Conservation (phyloP, 2,329 filamentous ascomycete species). For the Penicillium sp. region DNA sequence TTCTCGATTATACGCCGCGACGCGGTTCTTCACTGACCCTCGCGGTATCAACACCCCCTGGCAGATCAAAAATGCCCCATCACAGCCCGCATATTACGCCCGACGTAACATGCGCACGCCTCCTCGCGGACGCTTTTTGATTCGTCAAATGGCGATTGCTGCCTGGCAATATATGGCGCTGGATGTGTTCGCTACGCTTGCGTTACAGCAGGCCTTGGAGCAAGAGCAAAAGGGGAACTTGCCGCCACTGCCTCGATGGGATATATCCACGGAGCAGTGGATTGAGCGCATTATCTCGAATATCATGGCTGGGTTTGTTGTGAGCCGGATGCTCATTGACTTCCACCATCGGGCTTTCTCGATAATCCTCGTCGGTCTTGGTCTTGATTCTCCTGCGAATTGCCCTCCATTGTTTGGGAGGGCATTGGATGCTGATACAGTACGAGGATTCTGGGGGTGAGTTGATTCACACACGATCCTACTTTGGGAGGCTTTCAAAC, state of each 20-base stretch:
- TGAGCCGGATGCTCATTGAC: constrained; percentile 16
- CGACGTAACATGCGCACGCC: neutral
- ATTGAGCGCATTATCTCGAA: constrained; percentile 11
- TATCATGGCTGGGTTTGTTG: constrained; percentile 12
- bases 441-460: constrained; percentile 26
- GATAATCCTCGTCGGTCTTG: constrained; percentile 13
- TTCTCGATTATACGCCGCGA: neutral
- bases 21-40: constrained; percentile 6
- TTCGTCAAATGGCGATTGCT: constrained; percentile 15
- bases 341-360: constrained; percentile 15
- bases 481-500: neutral
- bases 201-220: neutral
- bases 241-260: constrained; percentile 7
- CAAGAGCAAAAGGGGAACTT: neutral
- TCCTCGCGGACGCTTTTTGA: constrained; percentile 14
- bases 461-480: neutral
- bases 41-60: constrained; percentile 21
- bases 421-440: constrained; percentile 19
- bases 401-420: constrained; percentile 24
- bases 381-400: constrained; percentile 8
- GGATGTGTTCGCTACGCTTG: constrained; percentile 4
- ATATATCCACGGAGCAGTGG: constrained; percentile 14
- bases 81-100: constrained; percentile 12
- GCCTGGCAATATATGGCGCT: constrained; percentile 19
- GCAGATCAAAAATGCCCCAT: constrained; percentile 18